Conservation (phyloP, 129 eudicot species). For the Tagetes erecta region DNA sequence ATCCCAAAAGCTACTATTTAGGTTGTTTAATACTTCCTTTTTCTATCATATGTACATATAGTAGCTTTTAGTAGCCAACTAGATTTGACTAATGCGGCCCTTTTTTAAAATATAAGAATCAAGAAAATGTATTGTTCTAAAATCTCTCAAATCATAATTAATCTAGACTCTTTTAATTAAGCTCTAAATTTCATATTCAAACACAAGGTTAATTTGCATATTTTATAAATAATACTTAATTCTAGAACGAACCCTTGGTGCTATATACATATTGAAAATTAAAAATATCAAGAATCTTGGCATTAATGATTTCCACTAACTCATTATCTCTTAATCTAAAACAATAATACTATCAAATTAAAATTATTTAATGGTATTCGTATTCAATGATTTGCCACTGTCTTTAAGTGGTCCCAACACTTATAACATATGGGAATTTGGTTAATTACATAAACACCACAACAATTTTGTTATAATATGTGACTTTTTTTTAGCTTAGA, state of each 20-base stretch:
- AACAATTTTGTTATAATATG: slow-evolving; percentile 2
- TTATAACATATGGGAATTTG: slow-evolving; percentile 6
- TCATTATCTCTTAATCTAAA: slow-evolving; percentile 23
- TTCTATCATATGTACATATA: slow-evolving; percentile 13
- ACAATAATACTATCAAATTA: slow-evolving; percentile 11
- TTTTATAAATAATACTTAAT: neutral
- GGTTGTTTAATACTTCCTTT: slow-evolving; percentile 25
- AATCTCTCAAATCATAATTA: neutral
- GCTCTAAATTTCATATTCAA: neutral
- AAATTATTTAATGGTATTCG: slow-evolving; percentile 15
- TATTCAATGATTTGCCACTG: slow-evolving; percentile 24
- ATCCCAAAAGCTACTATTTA: slow-evolving; percentile 23
- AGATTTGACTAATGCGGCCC: slow-evolving; percentile 26
- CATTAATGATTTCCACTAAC: slow-evolving; percentile 28
- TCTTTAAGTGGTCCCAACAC: slow-evolving; percentile 17
- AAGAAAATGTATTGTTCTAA: neutral
- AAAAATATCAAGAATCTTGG: slow-evolving; percentile 18
- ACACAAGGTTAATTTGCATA: neutral
- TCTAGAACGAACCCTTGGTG: neutral
- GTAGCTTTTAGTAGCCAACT: slow-evolving; percentile 25
- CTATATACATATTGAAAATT: neutral
- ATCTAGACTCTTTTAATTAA: slow-evolving; percentile 2
- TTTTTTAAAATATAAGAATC: neutral
- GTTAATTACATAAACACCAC: neutral
- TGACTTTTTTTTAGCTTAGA: too few species aligned